These are phyloP conservation scores for Brasenia schreberi DNA, from an alignment of 164 flowering plant genomes.

Conservation along the genomic window DNA sequence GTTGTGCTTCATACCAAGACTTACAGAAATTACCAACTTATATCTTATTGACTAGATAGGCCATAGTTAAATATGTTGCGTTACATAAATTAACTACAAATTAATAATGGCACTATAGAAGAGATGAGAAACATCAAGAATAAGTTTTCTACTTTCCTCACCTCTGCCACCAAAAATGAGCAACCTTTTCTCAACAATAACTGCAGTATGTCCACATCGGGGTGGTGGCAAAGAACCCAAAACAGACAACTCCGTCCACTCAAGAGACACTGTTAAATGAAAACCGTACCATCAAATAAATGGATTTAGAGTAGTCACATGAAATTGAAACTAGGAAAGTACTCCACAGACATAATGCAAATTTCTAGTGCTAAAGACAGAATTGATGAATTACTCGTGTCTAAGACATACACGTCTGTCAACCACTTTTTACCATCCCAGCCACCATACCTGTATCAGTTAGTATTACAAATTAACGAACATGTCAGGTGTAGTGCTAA, in stretches of 20 bases:
- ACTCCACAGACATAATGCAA: no score
- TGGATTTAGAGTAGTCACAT: no score
- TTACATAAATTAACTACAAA: no score
- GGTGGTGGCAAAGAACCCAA: conserved; percentile 81
- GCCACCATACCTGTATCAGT: conserved; percentile 75
- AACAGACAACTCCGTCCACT: conserved; percentile 81
- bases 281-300: not conserved
- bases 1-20: no score
- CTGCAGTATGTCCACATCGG: conserved; percentile 95
- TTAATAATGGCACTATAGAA: not conserved
- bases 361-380: not conserved
- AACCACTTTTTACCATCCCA: conserved; percentile 99
- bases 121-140: not conserved
- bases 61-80: no score
- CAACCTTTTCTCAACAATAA: conserved; percentile 91
- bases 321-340: no score
- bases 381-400: conserved; percentile 58
- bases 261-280: conserved; percentile 63
- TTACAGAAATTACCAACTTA: no score
- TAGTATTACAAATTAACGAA: not conserved
- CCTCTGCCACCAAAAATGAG: conserved; percentile 98
- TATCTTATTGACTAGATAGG: no score
- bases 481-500: not conserved
- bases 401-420: conserved; percentile 88
- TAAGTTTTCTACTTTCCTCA: conserved; percentile 9